These are phyloP conservation scores for Amylostereum areolatum DNA, from an alignment of 1,284 basidiomycete genomes.

Conservation along the genomic window DNA sequence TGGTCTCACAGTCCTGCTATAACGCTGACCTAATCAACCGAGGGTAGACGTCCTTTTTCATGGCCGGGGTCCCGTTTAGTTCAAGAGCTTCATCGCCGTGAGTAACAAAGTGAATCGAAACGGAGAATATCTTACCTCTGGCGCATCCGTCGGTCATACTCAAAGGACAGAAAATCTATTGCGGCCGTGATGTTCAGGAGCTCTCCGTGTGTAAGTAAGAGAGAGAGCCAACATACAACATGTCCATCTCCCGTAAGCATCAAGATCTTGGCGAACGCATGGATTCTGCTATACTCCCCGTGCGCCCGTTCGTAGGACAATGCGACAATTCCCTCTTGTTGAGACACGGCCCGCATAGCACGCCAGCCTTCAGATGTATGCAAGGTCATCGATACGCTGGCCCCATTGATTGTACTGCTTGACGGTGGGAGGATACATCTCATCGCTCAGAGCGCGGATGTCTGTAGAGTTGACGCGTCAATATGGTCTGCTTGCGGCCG, in stretches of 20 bases:
- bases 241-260: conserved; percentile 58
- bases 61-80: conserved; percentile 50
- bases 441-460: conserved; percentile 40
- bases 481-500: too few relatives aligned
- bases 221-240: conserved; percentile 34
- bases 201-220: neutral
- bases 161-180: conserved; percentile 60
- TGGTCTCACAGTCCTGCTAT: neutral
- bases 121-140: conserved; percentile 32
- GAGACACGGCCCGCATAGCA: conserved; percentile 60
- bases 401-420: conserved; percentile 71
- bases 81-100: conserved; percentile 26
- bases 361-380: conserved; percentile 70
- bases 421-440: conserved; percentile 41
- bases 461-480: conserved; percentile 24
- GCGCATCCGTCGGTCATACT: conserved; percentile 78
- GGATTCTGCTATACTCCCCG: conserved; percentile 49
- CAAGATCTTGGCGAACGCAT: conserved; percentile 60
- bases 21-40: conserved; percentile 49
- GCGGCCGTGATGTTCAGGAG: neutral
- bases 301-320: conserved; percentile 61
- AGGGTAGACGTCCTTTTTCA: conserved; percentile 53
- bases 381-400: conserved; percentile 53
- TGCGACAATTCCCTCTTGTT: conserved; percentile 62
- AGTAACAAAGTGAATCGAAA: neutral